phyloP scores from a whole-genome alignment of 1,284 basidiomycete species.

The Sphagnurus paluster region DNA sequence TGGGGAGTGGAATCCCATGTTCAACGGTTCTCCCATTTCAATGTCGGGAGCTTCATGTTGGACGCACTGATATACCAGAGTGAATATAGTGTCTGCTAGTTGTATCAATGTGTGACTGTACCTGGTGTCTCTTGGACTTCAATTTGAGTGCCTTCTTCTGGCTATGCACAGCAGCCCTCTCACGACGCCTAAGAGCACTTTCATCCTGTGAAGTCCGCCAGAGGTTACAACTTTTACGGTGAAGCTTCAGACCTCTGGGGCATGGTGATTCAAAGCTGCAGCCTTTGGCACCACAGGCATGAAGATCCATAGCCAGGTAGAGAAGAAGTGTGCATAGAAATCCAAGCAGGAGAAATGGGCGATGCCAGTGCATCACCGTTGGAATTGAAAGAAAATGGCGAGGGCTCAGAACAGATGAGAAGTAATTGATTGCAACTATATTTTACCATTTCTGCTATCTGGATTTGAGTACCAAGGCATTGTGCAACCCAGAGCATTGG shows the following conservation, averaged over 20 bases:
- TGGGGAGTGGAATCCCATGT: background rate
- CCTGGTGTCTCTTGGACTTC: background rate
- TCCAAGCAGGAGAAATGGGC: background rate
- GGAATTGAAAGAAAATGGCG: background rate
- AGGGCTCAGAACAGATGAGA: background rate
- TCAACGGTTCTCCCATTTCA: background rate
- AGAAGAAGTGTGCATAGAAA: background rate
- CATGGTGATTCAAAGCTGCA: background rate
- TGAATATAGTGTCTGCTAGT: background rate
- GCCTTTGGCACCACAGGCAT: background rate
- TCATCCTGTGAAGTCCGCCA: background rate
- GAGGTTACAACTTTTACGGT: background rate
- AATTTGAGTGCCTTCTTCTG: background rate
- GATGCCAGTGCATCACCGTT: background rate
- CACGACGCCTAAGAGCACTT: background rate
- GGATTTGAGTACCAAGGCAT: no score
- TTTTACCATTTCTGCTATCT: background rate
- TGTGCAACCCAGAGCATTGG: no score
- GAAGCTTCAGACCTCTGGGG: background rate
- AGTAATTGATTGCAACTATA: background rate
- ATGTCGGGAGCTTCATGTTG: background rate
- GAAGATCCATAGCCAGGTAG: background rate
- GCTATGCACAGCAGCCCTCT: constrained; percentile 4
- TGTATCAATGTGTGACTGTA: background rate
- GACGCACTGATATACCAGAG: background rate